These are phyloP conservation scores for Orobanche coerulescens DNA, from an alignment of 257 asterid species.

Conservation along the genomic window DNA sequence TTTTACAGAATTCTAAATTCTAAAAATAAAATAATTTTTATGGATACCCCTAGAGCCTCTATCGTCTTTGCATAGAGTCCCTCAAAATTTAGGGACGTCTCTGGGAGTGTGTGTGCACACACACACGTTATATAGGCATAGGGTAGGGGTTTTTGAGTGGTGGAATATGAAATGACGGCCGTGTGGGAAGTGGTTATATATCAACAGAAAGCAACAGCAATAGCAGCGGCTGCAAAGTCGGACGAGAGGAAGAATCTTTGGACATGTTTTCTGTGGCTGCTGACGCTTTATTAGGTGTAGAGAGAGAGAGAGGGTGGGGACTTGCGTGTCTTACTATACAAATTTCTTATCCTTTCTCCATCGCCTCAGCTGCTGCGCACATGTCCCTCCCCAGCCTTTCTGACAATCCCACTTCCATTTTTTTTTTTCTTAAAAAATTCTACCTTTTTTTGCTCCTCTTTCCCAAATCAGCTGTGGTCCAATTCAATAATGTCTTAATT, in stretches of 20 bases:
- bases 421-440: too few species aligned
- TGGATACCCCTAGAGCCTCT: too few species aligned
- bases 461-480: not conserved
- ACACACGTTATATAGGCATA: not conserved
- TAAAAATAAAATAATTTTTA: too few species aligned
- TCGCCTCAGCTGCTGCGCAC: conserved; percentile 16
- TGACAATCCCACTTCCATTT: conserved; percentile 1
- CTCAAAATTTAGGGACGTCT: too few species aligned
- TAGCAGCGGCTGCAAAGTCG: not conserved
- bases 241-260: conserved; percentile 19
- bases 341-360: not conserved
- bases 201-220: not conserved
- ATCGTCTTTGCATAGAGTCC: too few species aligned
- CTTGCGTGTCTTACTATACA: conserved; percentile 26
- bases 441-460: not conserved
- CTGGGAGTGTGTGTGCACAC: not conserved
- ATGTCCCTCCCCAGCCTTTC: conserved; percentile 24
- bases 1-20: too few species aligned
- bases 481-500: not conserved
- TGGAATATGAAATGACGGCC: conserved; percentile 23
- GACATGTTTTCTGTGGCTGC: conserved; percentile 19
- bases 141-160: not conserved
- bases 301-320: not conserved
- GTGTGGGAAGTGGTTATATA: not conserved
- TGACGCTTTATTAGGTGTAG: conserved; percentile 8